phyloP scores from a whole-genome alignment of 805 yeast species.

The Yarrowia osloensis region DNA sequence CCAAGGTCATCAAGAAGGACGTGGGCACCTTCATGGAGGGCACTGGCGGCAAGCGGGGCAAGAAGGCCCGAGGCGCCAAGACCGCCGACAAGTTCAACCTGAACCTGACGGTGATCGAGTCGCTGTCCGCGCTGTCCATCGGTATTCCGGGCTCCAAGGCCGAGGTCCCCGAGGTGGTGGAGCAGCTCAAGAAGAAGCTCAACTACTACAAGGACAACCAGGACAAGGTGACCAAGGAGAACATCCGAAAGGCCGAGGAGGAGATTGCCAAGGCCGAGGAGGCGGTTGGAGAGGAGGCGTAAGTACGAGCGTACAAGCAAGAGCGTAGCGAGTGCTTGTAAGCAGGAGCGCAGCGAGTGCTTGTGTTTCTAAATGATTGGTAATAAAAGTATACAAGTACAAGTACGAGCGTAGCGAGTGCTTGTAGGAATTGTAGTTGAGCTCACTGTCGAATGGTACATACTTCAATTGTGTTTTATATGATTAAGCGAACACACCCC shows the following conservation, averaged over 20 bases:
- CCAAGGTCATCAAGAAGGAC: slow-evolving; percentile 63
- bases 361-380: too few relatives aligned
- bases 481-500: too few relatives aligned
- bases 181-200: slow-evolving; percentile 70
- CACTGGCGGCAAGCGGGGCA: slow-evolving; percentile 53
- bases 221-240: slow-evolving; percentile 76
- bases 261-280: slow-evolving; percentile 69
- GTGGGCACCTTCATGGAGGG: slow-evolving; percentile 55
- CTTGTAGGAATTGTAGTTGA: too few relatives aligned
- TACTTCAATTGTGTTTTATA: too few relatives aligned
- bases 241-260: slow-evolving; percentile 73
- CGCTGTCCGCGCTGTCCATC: slow-evolving; percentile 73
- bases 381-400: too few relatives aligned
- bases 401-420: too few relatives aligned
- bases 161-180: slow-evolving; percentile 66
- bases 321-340: neutral
- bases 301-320: neutral
- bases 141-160: slow-evolving; percentile 76
- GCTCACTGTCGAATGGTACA: too few relatives aligned
- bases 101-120: slow-evolving; percentile 76
- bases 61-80: slow-evolving; percentile 47
- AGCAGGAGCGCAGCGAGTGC: neutral
- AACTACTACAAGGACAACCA: slow-evolving; percentile 68
- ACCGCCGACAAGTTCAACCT: slow-evolving; percentile 57
- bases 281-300: slow-evolving; percentile 38